These are phyloP conservation scores for Didymella lethalis DNA, from an alignment of 2,329 filamentous ascomycete species.

Conservation along the genomic window DNA sequence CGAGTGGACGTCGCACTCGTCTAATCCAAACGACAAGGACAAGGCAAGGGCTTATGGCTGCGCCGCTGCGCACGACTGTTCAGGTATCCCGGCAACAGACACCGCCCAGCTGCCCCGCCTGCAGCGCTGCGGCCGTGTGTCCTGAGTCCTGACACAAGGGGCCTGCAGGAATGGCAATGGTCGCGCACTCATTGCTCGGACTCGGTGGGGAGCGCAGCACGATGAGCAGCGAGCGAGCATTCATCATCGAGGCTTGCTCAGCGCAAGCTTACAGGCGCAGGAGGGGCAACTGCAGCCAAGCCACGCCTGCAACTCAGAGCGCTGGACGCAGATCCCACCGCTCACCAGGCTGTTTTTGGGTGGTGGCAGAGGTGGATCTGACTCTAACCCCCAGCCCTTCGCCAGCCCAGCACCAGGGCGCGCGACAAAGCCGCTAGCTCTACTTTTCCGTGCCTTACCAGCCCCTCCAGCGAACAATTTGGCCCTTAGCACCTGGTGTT, in stretches of 20 bases:
- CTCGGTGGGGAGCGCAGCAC: not conserved
- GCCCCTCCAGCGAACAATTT: constrained; percentile 27
- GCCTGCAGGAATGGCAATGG: constrained; percentile 24
- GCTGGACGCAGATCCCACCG: constrained; percentile 29
- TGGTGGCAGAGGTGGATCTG: constrained; percentile 35
- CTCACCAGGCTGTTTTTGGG: constrained; percentile 27
- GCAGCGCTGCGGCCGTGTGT: constrained; percentile 21
- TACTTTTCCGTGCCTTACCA: constrained; percentile 31
- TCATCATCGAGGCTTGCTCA: constrained; percentile 17
- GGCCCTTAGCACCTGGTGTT: constrained; percentile 17
- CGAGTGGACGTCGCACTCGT: constrained; percentile 16
- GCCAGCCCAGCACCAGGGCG: constrained; percentile 16
- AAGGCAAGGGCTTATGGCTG: constrained; percentile 18
- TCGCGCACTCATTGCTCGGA: not conserved
- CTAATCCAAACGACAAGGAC: constrained; percentile 23
- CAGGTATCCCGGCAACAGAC: constrained; percentile 26
- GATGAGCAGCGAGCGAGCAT: constrained; percentile 5
- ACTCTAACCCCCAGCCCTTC: constrained; percentile 40
- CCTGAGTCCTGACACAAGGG: constrained; percentile 22
- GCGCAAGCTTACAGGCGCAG: constrained; percentile 30
- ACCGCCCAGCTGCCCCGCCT: constrained; percentile 24
- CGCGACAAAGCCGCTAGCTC: constrained; percentile 38
- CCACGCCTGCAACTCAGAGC: constrained; percentile 21
- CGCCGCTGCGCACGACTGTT: constrained; percentile 4
- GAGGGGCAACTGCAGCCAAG: constrained; percentile 23